A percentile compares a stretch with the other conserved stretches of the same genome.
These are phyloP conservation scores for Oldenlandia corymbosa DNA, from an alignment of 257 asterid genomes.

Conservation along the genomic window DNA sequence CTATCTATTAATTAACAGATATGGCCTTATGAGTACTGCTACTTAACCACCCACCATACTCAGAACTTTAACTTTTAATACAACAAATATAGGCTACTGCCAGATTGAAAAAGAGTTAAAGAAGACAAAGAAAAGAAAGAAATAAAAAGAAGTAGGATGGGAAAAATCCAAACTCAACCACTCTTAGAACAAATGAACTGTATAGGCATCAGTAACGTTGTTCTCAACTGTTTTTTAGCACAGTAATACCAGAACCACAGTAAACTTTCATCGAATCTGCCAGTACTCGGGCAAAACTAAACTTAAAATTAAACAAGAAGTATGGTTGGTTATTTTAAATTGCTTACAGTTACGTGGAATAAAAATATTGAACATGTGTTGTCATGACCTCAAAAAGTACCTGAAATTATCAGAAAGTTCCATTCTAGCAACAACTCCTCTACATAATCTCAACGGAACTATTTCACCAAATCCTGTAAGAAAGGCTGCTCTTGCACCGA, in stretches of 20 bases:
- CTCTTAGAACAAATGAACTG: neutral
- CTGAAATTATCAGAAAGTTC: slow-evolving; percentile 56
- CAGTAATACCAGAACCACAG: neutral
- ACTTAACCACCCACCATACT: neutral
- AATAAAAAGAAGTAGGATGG: too few relatives aligned
- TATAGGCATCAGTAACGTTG: neutral
- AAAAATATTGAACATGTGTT: neutral
- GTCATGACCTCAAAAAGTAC: slow-evolving; percentile 26
- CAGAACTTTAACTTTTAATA: neutral
- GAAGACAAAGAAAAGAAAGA: too few relatives aligned
- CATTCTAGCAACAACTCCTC: slow-evolving; percentile 72
- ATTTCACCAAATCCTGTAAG: slow-evolving; percentile 65
- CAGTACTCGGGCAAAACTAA: neutral
- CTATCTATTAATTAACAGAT: neutral
- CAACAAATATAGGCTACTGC: too few relatives aligned
- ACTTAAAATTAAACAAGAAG: too few relatives aligned
- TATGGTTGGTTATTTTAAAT: neutral
- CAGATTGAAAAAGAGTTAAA: too few relatives aligned
- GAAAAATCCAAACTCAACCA: neutral
- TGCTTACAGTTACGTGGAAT: neutral
- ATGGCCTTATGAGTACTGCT: neutral
- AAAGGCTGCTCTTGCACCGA: slow-evolving; percentile 78
- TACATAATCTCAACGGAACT: slow-evolving; percentile 80
- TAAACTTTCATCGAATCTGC: neutral
- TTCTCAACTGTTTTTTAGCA: too few relatives aligned